Conservation (phyloP, 2,329 filamentous ascomycete species). For the Knoxdaviesia proteae region DNA sequence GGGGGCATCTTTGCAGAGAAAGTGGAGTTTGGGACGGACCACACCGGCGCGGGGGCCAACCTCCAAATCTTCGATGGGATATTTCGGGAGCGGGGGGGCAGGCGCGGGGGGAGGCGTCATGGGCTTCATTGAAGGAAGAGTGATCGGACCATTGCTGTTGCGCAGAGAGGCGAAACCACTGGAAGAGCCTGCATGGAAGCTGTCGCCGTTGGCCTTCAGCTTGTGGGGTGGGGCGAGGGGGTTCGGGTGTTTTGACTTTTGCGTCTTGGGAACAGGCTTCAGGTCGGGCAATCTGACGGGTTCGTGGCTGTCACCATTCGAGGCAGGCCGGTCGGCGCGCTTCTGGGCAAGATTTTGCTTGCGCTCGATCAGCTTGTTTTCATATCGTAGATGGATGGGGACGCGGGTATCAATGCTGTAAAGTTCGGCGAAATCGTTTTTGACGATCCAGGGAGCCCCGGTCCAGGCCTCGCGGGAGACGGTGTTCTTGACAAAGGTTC, state of each 20-base stretch:
- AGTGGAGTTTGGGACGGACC: conserved; percentile 57
- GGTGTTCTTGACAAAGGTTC: conserved; percentile 87
- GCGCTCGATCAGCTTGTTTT: conserved; percentile 56
- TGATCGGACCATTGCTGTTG: conserved; percentile 2
- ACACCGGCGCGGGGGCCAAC: conserved; percentile 45
- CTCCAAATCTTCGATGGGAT: conserved; percentile 87
- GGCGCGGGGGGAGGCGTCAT: conserved; percentile 32
- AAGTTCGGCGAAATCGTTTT: conserved; percentile 59
- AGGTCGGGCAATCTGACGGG: conserved; percentile 46
- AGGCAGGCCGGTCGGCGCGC: conserved; percentile 24
- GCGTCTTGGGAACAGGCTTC: conserved; percentile 51
- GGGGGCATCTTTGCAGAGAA: conserved; percentile 40
- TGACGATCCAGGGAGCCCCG: conserved; percentile 92
- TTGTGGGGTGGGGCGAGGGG: conserved; percentile 1
- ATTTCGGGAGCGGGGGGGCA: conserved; percentile 63
- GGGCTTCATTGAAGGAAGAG: too few species aligned
- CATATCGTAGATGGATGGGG: conserved; percentile 62
- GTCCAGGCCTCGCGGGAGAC: conserved; percentile 84
- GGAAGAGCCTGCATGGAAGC: neutral
- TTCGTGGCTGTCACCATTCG: conserved; percentile 19
- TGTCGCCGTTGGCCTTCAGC: conserved; percentile 3
- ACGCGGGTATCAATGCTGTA: conserved; percentile 80
- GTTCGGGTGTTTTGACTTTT: conserved; percentile 37
- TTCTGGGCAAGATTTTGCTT: conserved; percentile 50
- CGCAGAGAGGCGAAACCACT: conserved; percentile 2